Base-by-base conservation (phyloP, 306 rosid species). In the Cicer pinnatifidum region DNA sequence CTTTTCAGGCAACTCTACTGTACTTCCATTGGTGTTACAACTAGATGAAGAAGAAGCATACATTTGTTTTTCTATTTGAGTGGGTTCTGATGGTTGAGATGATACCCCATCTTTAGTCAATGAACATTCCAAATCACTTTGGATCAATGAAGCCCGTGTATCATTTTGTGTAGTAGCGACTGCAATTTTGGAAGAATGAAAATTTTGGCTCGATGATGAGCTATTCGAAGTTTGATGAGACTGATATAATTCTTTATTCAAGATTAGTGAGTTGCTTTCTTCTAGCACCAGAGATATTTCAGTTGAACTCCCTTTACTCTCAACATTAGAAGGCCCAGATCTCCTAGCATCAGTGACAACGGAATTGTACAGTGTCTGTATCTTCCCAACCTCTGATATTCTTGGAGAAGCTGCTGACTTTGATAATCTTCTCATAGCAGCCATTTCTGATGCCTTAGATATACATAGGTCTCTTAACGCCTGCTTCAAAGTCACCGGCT, bases 361-460 rank as follows among this genome's bases (percentile, higher is more conserved):
- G 33, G 93, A 75, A 81, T 94, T 85, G 83, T 94, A 91, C 87
- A 94, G 81, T 51, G 97, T 90, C 80, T 88, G 91, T 83, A 94
- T 94, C 85, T 91, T 91, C 63, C 99, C 99, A 47, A 89, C 97
- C 86, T 95, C 99, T 0, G 99, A 95, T 78, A 79, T 67, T 83
- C 96, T 82, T 45, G 97, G 81, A 81, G 97, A 84, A 76, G 84
- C 78, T 46, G 93, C 75, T 51, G 89, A 83, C 87, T 95, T 91
- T 41, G 99, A 90, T 78, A 92, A 85, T 43, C 99, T 89, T 72
- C 85, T 91, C 87, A 85, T 87, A 45, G 97, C 96, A 80, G 99
- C 99, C 97, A 95, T 86, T 89, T 95, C 99, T 11, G 99, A 91
- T 59, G 99, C 99, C 94, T 90, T 95, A 5, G 99, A 88, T 86